Evolutionary conservation across 108 stramenopile genomes (phyloP).

Genomic region (Nitzschia putrida): DNA sequence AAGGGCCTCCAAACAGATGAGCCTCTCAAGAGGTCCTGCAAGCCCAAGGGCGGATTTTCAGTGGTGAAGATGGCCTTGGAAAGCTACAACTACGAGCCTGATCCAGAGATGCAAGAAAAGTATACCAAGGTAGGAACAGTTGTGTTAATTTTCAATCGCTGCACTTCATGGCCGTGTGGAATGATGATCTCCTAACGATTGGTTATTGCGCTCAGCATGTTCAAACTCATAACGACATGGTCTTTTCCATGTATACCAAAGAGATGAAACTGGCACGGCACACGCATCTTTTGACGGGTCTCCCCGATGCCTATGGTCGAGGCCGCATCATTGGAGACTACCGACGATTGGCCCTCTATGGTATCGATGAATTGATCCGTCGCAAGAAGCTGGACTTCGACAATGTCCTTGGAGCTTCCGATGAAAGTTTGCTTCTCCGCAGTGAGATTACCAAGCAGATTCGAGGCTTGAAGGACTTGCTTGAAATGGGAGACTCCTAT

Average conservation of each 20-base stretch:
- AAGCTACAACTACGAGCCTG: slow-evolving; percentile 60
- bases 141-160: background rate
- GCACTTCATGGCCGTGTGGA: too few species aligned
- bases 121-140: slow-evolving; percentile 35
- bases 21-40: slow-evolving; percentile 66
- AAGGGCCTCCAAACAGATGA: slow-evolving; percentile 62
- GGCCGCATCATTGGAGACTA: slow-evolving; percentile 73
- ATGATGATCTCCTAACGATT: too few species aligned
- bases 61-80: slow-evolving; percentile 54
- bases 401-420: slow-evolving; percentile 39
- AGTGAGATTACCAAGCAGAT: slow-evolving; percentile 59
- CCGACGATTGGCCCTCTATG: slow-evolving; percentile 64
- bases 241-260: slow-evolving; percentile 68
- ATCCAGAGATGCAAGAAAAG: slow-evolving; percentile 41
- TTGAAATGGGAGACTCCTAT: slow-evolving; percentile 58
- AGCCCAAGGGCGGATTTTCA: slow-evolving; percentile 62
- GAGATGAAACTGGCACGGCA: slow-evolving; percentile 64
- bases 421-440: slow-evolving; percentile 51
- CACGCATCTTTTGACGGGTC: slow-evolving; percentile 64
- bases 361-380: slow-evolving; percentile 60
- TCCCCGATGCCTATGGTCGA: slow-evolving; percentile 71
- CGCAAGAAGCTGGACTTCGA: slow-evolving; percentile 59
- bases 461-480: slow-evolving; percentile 50
- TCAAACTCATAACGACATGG: slow-evolving; percentile 66
- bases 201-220: slow-evolving; percentile 34